A percentile compares a stretch with the other conserved stretches of the same genome.
These are phyloP conservation scores for Stephanocyclus meneghinianus DNA, from an alignment of 352 stramenopile species.

Conservation along the genomic window DNA sequence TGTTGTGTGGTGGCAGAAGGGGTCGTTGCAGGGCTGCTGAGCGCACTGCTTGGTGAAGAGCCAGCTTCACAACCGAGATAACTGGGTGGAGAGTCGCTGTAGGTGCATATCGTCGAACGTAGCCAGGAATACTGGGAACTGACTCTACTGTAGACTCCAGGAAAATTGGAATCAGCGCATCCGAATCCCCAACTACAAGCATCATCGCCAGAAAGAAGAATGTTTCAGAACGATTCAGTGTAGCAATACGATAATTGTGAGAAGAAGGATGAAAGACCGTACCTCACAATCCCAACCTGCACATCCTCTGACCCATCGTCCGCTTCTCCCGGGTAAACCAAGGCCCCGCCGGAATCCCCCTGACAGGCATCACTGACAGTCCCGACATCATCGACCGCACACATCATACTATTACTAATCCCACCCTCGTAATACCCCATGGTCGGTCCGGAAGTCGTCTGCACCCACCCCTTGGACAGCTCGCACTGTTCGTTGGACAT, in stretches of 20 bases:
- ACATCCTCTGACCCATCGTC: slow-evolving; percentile 19
- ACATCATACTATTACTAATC: slow-evolving; percentile 43
- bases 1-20: slow-evolving; percentile 13
- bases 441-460: slow-evolving; percentile 14
- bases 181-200: slow-evolving; percentile 39
- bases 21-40: slow-evolving; percentile 1
- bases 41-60: not conserved
- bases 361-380: slow-evolving; percentile 44
- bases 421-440: slow-evolving; percentile 22
- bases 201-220: not conserved
- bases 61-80: slow-evolving; percentile 29
- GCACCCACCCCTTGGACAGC: slow-evolving; percentile 20
- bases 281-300: slow-evolving; percentile 37
- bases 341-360: slow-evolving; percentile 26
- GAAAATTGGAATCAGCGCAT: slow-evolving; percentile 44
- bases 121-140: slow-evolving; percentile 34
- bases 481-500: slow-evolving; percentile 38
- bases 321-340: slow-evolving; percentile 26
- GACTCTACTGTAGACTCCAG: slow-evolving; percentile 17
- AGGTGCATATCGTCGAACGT: slow-evolving; percentile 24
- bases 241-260: not conserved
- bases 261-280: not conserved
- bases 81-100: slow-evolving; percentile 27
- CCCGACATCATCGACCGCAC: slow-evolving; percentile 26
- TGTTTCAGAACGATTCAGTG: not conserved